Evolutionary conservation across 306 rosid species (phyloP).

Genomic region (Acacia confusa): DNA sequence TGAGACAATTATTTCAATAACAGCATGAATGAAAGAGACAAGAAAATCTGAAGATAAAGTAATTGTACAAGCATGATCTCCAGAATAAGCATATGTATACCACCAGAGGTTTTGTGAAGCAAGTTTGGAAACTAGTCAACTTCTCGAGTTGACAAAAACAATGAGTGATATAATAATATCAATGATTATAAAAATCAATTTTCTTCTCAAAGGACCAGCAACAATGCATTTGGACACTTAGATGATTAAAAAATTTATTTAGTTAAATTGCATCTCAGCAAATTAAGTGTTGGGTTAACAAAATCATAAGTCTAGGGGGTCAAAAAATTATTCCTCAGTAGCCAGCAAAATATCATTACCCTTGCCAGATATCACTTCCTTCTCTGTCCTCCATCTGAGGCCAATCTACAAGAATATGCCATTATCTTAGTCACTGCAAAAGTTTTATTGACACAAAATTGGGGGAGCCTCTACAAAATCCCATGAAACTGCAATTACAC

Average conservation of each 20-base stretch:
- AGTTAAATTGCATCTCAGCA: neutral
- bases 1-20: constrained; percentile 7
- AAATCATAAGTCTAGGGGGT: neutral
- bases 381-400: constrained; percentile 93
- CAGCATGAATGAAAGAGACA: constrained; percentile 20
- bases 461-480: constrained; percentile 5
- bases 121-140: constrained; percentile 4
- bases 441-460: constrained; percentile 3
- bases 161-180: neutral
- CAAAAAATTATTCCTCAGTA: neutral
- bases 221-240: constrained; percentile 10
- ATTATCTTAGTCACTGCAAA: neutral
- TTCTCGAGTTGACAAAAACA: neutral
- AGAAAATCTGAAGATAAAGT: neutral
- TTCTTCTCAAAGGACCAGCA: constrained; percentile 16
- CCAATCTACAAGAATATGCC: constrained; percentile 66
- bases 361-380: constrained; percentile 90
- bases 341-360: constrained; percentile 53
- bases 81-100: neutral
- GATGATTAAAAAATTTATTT: neutral
- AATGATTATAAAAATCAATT: neutral
- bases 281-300: neutral
- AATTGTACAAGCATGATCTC: constrained; percentile 15
- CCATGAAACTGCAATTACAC: constrained; percentile 14
- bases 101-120: neutral